These are phyloP conservation scores for Termitomyces sp. DNA, from an alignment of 768 basidiomycete species.

Conservation along the genomic window DNA sequence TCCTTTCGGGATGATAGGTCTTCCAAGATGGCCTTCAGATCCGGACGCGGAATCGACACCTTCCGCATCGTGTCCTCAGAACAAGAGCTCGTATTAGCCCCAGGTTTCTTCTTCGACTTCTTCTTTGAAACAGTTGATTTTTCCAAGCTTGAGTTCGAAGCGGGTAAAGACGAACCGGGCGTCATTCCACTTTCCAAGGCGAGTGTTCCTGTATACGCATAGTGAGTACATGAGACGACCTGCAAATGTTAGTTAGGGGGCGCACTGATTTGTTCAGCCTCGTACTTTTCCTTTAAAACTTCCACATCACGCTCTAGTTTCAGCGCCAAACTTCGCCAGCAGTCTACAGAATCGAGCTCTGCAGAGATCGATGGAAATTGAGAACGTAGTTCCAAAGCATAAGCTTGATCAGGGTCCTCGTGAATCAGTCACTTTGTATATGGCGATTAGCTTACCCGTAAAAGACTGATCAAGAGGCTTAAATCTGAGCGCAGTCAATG, in stretches of 20 bases:
- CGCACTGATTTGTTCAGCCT: slow-evolving; percentile 37
- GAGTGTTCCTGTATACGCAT: slow-evolving; percentile 10
- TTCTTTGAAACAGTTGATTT: slow-evolving; percentile 10
- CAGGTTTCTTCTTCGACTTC: slow-evolving; percentile 16
- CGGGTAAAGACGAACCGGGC: slow-evolving; percentile 5
- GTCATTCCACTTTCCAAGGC: slow-evolving; percentile 18
- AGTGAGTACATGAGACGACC: slow-evolving; percentile 5
- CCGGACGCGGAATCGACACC: slow-evolving; percentile 3
- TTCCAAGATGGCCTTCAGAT: slow-evolving; percentile 16
- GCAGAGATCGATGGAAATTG: slow-evolving; percentile 24
- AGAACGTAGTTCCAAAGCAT: slow-evolving; percentile 35
- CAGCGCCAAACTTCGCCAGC: slow-evolving; percentile 38
- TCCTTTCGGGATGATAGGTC: slow-evolving; percentile 3
- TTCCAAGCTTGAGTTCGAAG: slow-evolving; percentile 10
- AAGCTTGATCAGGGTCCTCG: slow-evolving; percentile 26
- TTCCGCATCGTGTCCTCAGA: slow-evolving; percentile 7
- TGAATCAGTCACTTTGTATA: neutral
- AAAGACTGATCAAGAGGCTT: slow-evolving; percentile 37
- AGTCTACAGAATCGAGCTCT: slow-evolving; percentile 16
- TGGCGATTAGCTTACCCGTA: slow-evolving; percentile 25
- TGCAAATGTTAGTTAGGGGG: neutral
- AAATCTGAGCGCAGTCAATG: slow-evolving; percentile 38
- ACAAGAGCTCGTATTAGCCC: neutral
- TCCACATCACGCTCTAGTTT: slow-evolving; percentile 33
- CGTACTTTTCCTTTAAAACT: slow-evolving; percentile 32